phyloP scores from a whole-genome alignment of 148 eudicot species.

The Fagopyrum esculentum region DNA sequence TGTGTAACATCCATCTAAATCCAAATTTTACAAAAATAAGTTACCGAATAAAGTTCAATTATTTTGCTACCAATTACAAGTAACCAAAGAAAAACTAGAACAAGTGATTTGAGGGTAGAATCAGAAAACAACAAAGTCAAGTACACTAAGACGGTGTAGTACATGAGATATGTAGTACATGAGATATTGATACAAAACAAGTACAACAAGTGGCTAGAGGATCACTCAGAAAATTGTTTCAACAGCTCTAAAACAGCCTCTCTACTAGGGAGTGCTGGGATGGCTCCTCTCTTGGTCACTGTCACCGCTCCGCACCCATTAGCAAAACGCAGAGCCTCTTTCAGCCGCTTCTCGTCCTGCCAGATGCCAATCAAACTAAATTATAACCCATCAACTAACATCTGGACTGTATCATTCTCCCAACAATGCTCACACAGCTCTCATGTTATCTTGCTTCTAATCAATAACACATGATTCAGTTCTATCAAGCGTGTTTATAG shows the following conservation, averaged over 20 bases:
- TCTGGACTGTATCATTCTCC: not conserved
- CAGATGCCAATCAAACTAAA: conserved; percentile 1
- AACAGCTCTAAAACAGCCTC: conserved; percentile 50
- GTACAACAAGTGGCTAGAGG: not conserved
- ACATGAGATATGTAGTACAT: conserved; percentile 6
- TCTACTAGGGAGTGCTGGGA: conserved; percentile 62
- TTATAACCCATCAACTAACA: not conserved
- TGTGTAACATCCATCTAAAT: too few species aligned
- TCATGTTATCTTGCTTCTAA: too few species aligned
- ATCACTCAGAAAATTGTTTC: conserved; percentile 15
- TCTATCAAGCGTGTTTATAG: not conserved
- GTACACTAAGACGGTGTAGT: not conserved
- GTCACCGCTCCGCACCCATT: conserved; percentile 85
- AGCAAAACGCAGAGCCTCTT: conserved; percentile 65
- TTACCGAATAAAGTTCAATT: not conserved
- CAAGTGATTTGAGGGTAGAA: not conserved
- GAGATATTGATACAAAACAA: not conserved
- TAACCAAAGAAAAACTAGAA: not conserved
- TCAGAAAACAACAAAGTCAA: not conserved
- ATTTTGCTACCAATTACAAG: conserved; percentile 3
- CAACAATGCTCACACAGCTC: too few species aligned
- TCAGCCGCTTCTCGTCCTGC: conserved; percentile 63
- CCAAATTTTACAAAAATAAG: too few species aligned
- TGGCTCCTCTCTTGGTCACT: conserved; percentile 71
- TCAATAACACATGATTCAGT: not conserved